Percentiles rank a stretch among this genome's conserved stretches.
Evolutionary conservation across 2,329 filamentous ascomycete genomes (phyloP).

Genomic region (Aspergillus sojae): DNA sequence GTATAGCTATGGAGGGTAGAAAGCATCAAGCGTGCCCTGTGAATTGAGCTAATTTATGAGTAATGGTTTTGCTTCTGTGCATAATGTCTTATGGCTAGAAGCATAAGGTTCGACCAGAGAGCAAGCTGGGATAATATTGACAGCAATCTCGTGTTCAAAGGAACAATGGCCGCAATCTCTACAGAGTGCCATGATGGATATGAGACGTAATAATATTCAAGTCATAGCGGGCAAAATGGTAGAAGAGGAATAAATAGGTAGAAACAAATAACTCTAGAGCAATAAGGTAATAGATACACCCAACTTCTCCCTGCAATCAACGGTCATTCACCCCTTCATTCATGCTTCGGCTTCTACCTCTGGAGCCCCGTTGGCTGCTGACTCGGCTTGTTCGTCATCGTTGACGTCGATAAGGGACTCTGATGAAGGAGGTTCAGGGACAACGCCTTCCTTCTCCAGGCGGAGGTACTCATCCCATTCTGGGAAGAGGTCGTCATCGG

Average conservation of each 20-base stretch:
- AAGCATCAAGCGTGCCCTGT: not conserved
- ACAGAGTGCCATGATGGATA: not conserved
- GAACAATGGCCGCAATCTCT: not conserved
- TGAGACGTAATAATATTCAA: not conserved
- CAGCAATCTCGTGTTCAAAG: not conserved
- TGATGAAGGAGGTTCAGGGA: slow-evolving; percentile 41
- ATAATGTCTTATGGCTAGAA: not conserved
- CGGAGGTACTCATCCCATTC: slow-evolving; percentile 92
- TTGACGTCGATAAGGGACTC: slow-evolving; percentile 47
- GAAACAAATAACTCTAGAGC: not conserved
- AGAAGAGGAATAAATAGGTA: slow-evolving; percentile 19
- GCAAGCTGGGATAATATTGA: not conserved
- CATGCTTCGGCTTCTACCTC: slow-evolving; percentile 32
- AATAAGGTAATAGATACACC: not conserved
- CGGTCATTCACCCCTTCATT: not conserved
- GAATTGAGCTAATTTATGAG: not conserved
- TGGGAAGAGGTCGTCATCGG: slow-evolving; percentile 82
- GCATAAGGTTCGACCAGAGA: not conserved
- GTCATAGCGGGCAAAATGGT: not conserved
- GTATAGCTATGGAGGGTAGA: not conserved
- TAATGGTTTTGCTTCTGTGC: not conserved
- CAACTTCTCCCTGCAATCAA: not conserved
- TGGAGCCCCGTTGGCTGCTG: slow-evolving; percentile 36
- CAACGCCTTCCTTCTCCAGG: slow-evolving; percentile 72
- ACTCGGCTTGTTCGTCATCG: slow-evolving; percentile 33